Conservation (phyloP, 345 rosid genomes). For the Erucastrum elatum region DNA sequence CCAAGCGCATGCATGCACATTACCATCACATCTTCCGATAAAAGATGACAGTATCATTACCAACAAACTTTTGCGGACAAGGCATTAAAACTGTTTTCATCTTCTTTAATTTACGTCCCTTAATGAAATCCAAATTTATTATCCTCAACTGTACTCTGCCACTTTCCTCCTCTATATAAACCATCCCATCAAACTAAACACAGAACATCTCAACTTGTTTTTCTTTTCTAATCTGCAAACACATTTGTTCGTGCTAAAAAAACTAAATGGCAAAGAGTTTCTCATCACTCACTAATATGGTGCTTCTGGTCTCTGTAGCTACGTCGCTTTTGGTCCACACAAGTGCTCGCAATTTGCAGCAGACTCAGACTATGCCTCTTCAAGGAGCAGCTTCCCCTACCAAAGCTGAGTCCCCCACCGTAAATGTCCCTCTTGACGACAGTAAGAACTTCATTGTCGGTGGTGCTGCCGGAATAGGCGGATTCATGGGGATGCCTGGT, state of each 20-base stretch:
- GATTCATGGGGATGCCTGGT: slow-evolving; percentile 39
- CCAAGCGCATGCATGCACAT: slow-evolving; percentile 7
- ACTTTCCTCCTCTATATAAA: slow-evolving; percentile 21
- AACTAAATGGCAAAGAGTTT: slow-evolving; percentile 13
- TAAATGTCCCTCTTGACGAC: slow-evolving; percentile 11
- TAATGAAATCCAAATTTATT: slow-evolving; percentile 27
- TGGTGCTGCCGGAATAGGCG: slow-evolving; percentile 38
- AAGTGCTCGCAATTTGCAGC: slow-evolving; percentile 34
- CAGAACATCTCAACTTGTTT: not conserved
- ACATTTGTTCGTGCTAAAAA: not conserved
- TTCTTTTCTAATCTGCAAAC: not conserved
- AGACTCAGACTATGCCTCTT: slow-evolving; percentile 26
- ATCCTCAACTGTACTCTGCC: slow-evolving; percentile 25
- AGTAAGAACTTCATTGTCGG: slow-evolving; percentile 36
- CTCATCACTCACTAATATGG: slow-evolving; percentile 20
- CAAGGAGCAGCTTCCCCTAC: slow-evolving; percentile 18
- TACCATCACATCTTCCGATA: slow-evolving; percentile 11
- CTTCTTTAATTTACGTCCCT: slow-evolving; percentile 9
- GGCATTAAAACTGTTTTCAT: slow-evolving; percentile 17
- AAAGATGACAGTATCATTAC: slow-evolving; percentile 19
- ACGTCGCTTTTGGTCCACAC: slow-evolving; percentile 26
- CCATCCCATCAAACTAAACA: not conserved
- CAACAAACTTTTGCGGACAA: slow-evolving; percentile 10
- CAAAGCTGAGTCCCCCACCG: slow-evolving; percentile 23
- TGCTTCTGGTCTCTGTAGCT: slow-evolving; percentile 14